These are phyloP conservation scores for Pterocarpus macrocarpus DNA, from an alignment of 306 rosid species.

Conservation along the genomic window DNA sequence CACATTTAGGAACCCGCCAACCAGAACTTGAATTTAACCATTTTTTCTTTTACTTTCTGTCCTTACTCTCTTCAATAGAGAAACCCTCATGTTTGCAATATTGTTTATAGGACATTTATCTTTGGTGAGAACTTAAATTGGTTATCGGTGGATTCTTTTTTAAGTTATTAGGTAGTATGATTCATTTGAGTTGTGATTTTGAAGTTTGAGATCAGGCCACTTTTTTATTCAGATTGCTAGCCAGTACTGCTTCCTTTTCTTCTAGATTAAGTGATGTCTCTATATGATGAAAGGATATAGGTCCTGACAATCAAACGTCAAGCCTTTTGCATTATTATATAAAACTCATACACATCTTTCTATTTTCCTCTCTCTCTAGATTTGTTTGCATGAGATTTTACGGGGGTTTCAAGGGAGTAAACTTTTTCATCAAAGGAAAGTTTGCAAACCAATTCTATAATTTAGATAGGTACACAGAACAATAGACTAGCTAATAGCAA, in stretches of 20 bases:
- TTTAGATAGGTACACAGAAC: not conserved
- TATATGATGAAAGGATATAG: not conserved
- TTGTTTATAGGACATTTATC: conserved; percentile 7
- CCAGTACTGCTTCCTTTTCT: not conserved
- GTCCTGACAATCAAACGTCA: conserved; percentile 8
- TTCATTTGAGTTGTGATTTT: too few species aligned
- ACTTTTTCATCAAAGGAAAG: not conserved
- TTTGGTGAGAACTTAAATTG: conserved; percentile 3
- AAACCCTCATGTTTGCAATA: not conserved
- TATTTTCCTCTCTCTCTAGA: not conserved
- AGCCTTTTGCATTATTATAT: not conserved
- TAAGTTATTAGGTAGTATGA: not conserved
- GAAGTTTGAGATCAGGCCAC: conserved; percentile 26
- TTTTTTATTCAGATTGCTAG: conserved; percentile 23
- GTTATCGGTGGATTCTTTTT: not conserved
- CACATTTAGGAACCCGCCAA: not conserved
- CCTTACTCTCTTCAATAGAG: not conserved
- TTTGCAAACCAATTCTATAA: not conserved
- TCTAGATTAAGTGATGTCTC: not conserved
- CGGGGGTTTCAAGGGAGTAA: not conserved
- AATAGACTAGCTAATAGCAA: conserved; percentile 15
- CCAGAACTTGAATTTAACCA: not conserved
- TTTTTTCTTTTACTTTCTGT: not conserved
- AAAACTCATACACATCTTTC: not conserved
- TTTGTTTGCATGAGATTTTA: not conserved